Percentiles rank a stretch among this genome's conserved stretches.
Conservation (phyloP, 2,329 filamentous ascomycete genomes). For the Colletotrichum brevisporum region DNA sequence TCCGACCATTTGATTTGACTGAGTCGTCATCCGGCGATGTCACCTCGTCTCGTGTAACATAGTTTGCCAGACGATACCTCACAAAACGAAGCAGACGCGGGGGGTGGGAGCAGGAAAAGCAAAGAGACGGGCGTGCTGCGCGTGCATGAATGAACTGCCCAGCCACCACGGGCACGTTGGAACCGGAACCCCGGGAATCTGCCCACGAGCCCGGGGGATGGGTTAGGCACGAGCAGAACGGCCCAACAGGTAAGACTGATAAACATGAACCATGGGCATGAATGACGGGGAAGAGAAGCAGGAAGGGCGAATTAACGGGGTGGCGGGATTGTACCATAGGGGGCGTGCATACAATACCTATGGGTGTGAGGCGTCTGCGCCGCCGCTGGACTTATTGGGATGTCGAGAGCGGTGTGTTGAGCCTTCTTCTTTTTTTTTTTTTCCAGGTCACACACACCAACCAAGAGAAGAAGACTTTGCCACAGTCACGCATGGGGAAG, state of each 20-base stretch:
- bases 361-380: too few relatives aligned
- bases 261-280: too few relatives aligned
- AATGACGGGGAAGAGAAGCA: too few relatives aligned
- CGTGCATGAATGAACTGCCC: background rate
- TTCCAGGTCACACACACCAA: background rate
- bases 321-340: too few relatives aligned
- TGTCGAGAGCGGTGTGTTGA: background rate
- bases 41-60: constrained; percentile 26
- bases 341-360: too few relatives aligned
- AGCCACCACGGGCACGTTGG: background rate
- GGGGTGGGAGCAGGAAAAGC: background rate
- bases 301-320: too few relatives aligned
- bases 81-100: constrained; percentile 3
- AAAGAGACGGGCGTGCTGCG: background rate
- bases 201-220: background rate
- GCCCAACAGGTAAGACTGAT: too few relatives aligned
- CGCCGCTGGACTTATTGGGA: background rate
- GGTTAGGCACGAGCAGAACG: background rate
- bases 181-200: background rate
- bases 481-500: background rate
- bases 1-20: constrained; percentile 9
- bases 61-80: constrained; percentile 7
- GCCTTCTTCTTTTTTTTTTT: too few relatives aligned
- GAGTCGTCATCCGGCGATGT: constrained; percentile 20
- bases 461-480: background rate